Evolutionary conservation across 73 alveolate species (phyloP).

Genomic region (Paramecium bursaria): DNA sequence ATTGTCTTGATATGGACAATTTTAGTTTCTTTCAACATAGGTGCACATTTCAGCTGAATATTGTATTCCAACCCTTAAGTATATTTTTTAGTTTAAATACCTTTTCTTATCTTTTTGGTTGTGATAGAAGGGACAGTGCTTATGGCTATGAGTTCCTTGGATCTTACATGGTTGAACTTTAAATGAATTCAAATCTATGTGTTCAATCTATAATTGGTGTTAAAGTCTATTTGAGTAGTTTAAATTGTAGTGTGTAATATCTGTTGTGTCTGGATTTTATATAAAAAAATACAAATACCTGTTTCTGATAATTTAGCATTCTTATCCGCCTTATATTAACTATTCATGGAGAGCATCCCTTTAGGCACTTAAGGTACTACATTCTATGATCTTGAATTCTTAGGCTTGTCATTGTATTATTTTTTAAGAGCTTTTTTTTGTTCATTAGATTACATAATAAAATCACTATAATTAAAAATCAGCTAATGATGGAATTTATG

Average conservation of each 20-base stretch:
- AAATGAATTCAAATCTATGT: conserved; percentile 75
- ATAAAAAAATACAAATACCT: background rate
- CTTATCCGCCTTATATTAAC: conserved; percentile 19
- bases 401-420: background rate
- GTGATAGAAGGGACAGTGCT: conserved; percentile 84
- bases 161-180: conserved; percentile 82
- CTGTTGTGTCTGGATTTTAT: conserved; percentile 25
- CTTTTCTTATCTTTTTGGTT: conserved; percentile 81
- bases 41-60: conserved; percentile 83
- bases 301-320: conserved; percentile 54
- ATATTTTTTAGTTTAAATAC: conserved; percentile 40
- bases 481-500: too few relatives aligned
- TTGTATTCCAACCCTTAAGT: conserved; percentile 21
- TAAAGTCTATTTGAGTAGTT: background rate
- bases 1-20: conserved; percentile 81
- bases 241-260: conserved; percentile 47
- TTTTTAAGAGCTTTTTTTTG: too few relatives aligned
- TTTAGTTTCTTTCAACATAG: conserved; percentile 74
- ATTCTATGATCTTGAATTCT: conserved; percentile 10
- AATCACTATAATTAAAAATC: too few relatives aligned
- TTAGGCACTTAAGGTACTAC: conserved; percentile 46
- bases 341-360: conserved; percentile 47
- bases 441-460: too few relatives aligned
- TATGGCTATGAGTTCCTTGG: conserved; percentile 78
- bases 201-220: conserved; percentile 48